A percentile compares a stretch with the other conserved stretches of the same genome.
These are phyloP conservation scores for Claviceps sp. DNA, from an alignment of 2,329 filamentous ascomycete species.

Conservation along the genomic window DNA sequence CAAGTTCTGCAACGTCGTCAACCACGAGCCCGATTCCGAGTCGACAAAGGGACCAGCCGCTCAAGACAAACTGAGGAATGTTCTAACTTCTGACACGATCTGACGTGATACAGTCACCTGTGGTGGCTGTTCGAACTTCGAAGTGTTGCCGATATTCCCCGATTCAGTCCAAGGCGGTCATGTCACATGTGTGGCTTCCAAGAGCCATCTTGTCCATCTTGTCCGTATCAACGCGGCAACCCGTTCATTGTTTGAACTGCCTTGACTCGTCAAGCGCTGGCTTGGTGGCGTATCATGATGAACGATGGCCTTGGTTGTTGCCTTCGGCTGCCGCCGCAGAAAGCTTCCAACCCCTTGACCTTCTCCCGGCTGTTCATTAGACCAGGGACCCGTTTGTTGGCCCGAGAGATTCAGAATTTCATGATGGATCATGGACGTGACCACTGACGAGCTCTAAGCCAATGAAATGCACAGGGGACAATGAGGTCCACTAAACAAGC, in stretches of 20 bases:
- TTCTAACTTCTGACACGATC: no score
- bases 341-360: not conserved
- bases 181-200: no score
- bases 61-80: not conserved
- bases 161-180: no score
- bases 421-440: not conserved
- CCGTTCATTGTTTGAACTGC: not conserved
- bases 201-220: no score
- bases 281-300: not conserved
- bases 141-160: no score
- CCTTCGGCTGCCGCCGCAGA: not conserved
- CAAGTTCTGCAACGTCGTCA: no score
- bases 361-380: not conserved
- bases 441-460: not conserved
- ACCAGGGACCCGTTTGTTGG: not conserved
- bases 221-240: no score
- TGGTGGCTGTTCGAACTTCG: no score
- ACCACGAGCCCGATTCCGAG: not conserved
- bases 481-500: not conserved
- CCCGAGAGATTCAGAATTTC: not conserved
- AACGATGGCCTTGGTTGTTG: no score
- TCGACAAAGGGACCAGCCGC: not conserved
- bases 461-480: not conserved
- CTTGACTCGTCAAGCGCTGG: not conserved
- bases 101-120: no score